Base-by-base conservation (phyloP, 2,329 filamentous ascomycete species). In the Bisporella sp. region DNA sequence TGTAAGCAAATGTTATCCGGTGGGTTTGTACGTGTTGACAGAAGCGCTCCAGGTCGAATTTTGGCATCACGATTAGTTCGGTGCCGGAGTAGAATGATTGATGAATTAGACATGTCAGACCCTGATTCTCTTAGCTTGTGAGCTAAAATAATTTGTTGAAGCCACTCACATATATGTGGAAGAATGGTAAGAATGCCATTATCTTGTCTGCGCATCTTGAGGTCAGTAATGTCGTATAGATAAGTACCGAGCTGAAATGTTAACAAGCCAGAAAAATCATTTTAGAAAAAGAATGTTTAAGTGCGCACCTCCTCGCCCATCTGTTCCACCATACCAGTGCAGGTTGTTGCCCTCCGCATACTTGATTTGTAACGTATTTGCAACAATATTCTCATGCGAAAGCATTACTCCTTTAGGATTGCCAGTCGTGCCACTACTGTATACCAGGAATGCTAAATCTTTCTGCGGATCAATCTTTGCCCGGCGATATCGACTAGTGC, bases 321-420 rank as follows among this genome's bases (percentile, higher is more conserved):
- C 77, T 2, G 72, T 64, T 1, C 79, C 76, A 4, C 82, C 81
- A 39, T 77, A 71, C 65, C 79, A 79, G 21, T 69, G 72, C 49
- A 87, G 66, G 41, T 81, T 73, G 0, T 70, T 71, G 1, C 69
- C 72, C 51, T 89, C 84, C 4, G 75, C 70, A 30, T 68, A 62
- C 1, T 67, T 65, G 31, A 75, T 63, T 68, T 87, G 84, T 31
- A 78, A 58, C 5, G 82, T 64, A 66, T 96, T 95, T 52, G 88
- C 72, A 8, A 95, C 79, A 53, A 96, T 83, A 65, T 96, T 96
- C 57, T 71, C 68, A 68, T 97, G 92, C 6, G 82, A 86, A 32
- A 96, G 74, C 79, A 89, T 87, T 11, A 96, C 92, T 12, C 91
- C 92, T 68, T 97, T 97, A 0, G 92, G 91, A 46, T 90, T 72